These are phyloP conservation scores for Scheffersomyces coipomensis DNA, from an alignment of 805 yeast species.

Conservation along the genomic window DNA sequence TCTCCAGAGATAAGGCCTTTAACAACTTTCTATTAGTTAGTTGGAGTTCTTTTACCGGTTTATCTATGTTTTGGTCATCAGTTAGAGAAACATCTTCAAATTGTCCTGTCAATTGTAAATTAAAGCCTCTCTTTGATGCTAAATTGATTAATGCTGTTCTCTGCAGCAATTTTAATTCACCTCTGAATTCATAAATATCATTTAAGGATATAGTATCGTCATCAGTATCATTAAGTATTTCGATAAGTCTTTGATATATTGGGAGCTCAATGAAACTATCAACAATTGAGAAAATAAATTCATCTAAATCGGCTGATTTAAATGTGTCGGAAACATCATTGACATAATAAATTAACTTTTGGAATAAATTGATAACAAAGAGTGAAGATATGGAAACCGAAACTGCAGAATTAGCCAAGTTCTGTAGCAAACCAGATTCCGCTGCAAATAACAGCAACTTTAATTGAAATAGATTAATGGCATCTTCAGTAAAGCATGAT, in stretches of 20 bases:
- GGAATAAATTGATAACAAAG: constrained; percentile 38
- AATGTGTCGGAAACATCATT: constrained; percentile 31
- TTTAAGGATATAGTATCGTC: constrained; percentile 10
- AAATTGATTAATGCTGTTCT: constrained; percentile 39
- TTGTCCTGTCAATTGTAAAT: constrained; percentile 13
- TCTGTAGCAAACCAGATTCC: constrained; percentile 33
- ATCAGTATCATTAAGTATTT: constrained; percentile 13
- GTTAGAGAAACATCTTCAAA: constrained; percentile 22
- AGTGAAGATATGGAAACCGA: constrained; percentile 42
- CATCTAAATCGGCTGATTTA: constrained; percentile 19
- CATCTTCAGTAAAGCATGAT: background rate
- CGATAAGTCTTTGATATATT: constrained; percentile 23
- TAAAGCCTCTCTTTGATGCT: constrained; percentile 18
- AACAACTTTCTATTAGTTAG: background rate
- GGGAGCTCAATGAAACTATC: constrained; percentile 36
- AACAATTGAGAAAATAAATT: constrained; percentile 39
- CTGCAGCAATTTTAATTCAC: constrained; percentile 48
- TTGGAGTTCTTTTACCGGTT: background rate
- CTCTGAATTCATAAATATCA: constrained; percentile 40
- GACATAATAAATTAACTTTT: constrained; percentile 36
- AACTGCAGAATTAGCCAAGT: constrained; percentile 32
- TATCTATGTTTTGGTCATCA: background rate
- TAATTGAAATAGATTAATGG: constrained; percentile 22
- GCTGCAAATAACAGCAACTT: constrained; percentile 34
- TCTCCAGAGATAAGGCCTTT: background rate